phyloP scores from a whole-genome alignment of 306 rosid species.

The Dryas octopetala region DNA sequence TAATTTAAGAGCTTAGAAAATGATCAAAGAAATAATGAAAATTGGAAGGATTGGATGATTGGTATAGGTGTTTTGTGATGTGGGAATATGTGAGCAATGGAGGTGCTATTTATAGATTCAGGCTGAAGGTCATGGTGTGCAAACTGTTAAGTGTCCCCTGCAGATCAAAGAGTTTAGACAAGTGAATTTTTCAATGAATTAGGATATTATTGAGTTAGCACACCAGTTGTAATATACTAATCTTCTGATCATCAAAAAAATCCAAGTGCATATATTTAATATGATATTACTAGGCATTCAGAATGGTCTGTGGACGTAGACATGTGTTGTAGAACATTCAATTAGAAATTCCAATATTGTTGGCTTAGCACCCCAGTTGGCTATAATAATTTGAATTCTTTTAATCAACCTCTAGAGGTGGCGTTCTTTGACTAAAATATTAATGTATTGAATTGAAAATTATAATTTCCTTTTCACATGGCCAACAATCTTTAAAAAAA shows the following conservation, averaged over 20 bases:
- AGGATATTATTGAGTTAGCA: too few species aligned
- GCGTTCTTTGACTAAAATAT: not conserved
- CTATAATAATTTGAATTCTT: not conserved
- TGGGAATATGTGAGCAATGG: not conserved
- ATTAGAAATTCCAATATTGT: not conserved
- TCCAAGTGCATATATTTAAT: too few species aligned
- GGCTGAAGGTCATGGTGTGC: not conserved
- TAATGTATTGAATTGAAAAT: not conserved
- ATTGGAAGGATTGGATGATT: too few species aligned
- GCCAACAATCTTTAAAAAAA: not conserved
- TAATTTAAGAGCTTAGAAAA: not conserved
- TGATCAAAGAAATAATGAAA: not conserved
- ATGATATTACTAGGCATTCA: too few species aligned
- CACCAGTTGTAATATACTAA: too few species aligned
- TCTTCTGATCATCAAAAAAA: too few species aligned
- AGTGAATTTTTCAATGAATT: not conserved
- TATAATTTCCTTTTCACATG: constrained; percentile 18
- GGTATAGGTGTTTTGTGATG: not conserved
- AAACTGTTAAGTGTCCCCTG: not conserved
- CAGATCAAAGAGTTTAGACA: too few species aligned
- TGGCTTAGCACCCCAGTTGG: not conserved
- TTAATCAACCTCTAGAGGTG: not conserved
- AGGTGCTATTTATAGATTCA: constrained; percentile 9
- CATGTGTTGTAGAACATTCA: not conserved
- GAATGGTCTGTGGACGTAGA: not conserved